Base-by-base conservation (phyloP, 805 yeast genomes). In the Pichia paraexigua region DNA sequence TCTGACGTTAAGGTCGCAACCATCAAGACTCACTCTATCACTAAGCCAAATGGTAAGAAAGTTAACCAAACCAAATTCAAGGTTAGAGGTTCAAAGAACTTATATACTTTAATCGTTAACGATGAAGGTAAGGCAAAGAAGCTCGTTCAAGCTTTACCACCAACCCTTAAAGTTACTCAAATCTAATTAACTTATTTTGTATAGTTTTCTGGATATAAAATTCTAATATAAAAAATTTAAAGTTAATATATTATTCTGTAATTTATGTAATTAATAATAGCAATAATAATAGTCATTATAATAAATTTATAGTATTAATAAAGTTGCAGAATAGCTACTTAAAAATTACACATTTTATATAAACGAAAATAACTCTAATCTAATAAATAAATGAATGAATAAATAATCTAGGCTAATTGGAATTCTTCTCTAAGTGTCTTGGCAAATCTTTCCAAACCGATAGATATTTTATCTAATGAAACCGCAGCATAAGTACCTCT, bases 121-220 rank as follows among this genome's bases (percentile, higher is more conserved):
- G 98, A 94, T 75, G 86, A 89, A 70, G 85, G 88, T 75, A 91
- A 90, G 83, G 98, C 98, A 69, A 83, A 87, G 85, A 94, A 94
- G 82, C 83, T 94, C 78, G 84, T 87, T 71, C 97, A 91, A 81
- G 87, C 98, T 70, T 82, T 94, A 70, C 97, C 98, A 75, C 96
- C 99, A 73, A 81, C 87, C 68, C 81, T 87, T 75, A 80, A 82
- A 73, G 84, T 85, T 72, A 80, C 74, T 46, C 61, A 64, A 55
- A 56, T 64, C 62, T 64, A 65, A 46, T 47, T 48, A 43, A 49
- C 49, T 45, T 47, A 21, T 20, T 49, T 49, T 52, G 53, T 50
- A 50, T 50, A 50, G 49, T 46, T 51, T 43, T 42, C 43, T 48
- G 43, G 51, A 51, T 47, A 50, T 41, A 41, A 43, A 43, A 42